Base-by-base conservation (phyloP, 768 basidiomycete species). In the Leccinum obscurum region DNA sequence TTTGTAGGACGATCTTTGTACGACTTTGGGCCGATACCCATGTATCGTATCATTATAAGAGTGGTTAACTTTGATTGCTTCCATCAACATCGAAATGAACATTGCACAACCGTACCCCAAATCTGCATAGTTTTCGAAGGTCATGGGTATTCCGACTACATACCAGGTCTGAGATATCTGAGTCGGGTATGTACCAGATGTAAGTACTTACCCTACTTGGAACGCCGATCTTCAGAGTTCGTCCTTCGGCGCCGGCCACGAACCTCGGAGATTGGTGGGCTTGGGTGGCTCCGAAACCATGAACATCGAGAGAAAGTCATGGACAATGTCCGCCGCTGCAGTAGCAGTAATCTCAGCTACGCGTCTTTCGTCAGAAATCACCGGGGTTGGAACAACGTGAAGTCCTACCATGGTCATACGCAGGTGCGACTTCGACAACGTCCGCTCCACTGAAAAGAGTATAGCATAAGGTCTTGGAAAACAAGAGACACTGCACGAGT, bases 281-380 rank as follows among this genome's bases (percentile, higher is more conserved):
- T 59, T 64, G 2, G 74, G 74, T 30, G 71, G 68, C 34, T 44
- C 67, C 9, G 69, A 66, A 30, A 72, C 60, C 56, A 68, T 55
- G 64, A 81, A 66, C 73, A 78, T 76, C 20, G 75, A 75, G 35
- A 81, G 66, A 56, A 80, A 80, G 56, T 82, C 81, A 48, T 79
- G 79, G 1, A 79, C 76, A 24, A 81, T 70, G 52, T 80, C 78
- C 6, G 81, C 80, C 14, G 80, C 81, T 54, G 68, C 75, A 22
- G 72, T 77, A 17, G 77, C 72, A 26, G 81, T 81, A 37, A 78
- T 77, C 54, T 82, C 80, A 11, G 66, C 69, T 72, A 13, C 9
- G 41, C 14, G 20, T 6, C 11, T 26, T 15, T 35, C 20, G 37
- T 71, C 60, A 70, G 61, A 54, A 49, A 54, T 50, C 17, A 17